Evolutionary conservation across 139 green algal genomes (phyloP).

Genomic region (Chlorella sp.): DNA sequence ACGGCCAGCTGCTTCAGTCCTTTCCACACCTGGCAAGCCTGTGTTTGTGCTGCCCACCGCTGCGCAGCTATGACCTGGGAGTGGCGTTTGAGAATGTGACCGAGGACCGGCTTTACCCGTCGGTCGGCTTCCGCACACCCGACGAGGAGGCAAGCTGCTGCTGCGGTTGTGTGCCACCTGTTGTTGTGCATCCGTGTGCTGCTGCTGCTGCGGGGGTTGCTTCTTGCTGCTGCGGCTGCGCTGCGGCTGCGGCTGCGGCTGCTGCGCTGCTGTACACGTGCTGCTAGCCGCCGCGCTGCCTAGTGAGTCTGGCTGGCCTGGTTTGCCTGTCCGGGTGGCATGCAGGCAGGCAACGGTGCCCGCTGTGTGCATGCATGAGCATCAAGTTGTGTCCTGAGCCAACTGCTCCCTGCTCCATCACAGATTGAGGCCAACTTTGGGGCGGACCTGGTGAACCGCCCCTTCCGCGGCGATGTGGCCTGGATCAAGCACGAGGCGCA

Average conservation of each 20-base stretch:
- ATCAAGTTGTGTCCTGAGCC: neutral
- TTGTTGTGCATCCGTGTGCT: no score
- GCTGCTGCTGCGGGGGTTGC: neutral
- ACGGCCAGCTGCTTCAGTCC: no score
- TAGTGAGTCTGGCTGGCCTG: no score
- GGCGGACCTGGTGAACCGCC: slow-evolving; percentile 23
- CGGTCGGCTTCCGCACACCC: slow-evolving; percentile 76
- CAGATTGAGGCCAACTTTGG: slow-evolving; percentile 72
- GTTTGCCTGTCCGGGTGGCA: no score
- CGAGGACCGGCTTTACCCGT: slow-evolving; percentile 72
- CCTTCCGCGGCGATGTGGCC: slow-evolving; percentile 52
- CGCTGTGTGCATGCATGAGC: no score
- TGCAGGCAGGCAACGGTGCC: no score
- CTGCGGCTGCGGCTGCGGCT: neutral
- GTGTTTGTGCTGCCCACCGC: neutral
- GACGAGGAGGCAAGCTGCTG: slow-evolving; percentile 61
- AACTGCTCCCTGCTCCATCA: neutral
- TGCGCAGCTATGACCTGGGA: slow-evolving; percentile 58
- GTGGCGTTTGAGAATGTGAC: slow-evolving; percentile 74
- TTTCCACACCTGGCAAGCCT: no score
- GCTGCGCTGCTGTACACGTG: no score
- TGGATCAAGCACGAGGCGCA: slow-evolving; percentile 29
- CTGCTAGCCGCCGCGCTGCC: no score
- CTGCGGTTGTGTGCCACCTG: neutral
- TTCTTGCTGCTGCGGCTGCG: neutral